A percentile compares a stretch with the other conserved stretches of the same genome.
These are phyloP conservation scores for Boeremia lycopersici DNA, from an alignment of 2,329 filamentous ascomycete genomes.

Conservation along the genomic window DNA sequence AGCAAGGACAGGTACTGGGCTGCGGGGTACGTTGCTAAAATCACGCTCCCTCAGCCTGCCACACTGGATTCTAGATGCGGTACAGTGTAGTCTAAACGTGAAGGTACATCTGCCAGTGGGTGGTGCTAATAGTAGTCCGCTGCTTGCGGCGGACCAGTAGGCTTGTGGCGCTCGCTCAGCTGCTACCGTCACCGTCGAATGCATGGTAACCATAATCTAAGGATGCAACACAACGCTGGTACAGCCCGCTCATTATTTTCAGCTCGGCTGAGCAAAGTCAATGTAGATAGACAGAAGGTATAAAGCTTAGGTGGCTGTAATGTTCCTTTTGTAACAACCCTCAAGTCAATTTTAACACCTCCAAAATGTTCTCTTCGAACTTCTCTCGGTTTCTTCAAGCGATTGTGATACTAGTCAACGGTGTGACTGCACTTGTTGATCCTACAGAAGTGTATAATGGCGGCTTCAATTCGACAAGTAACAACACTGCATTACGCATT, in stretches of 20 bases:
- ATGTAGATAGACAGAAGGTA: background rate
- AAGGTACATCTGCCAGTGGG: background rate
- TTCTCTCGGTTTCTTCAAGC: background rate
- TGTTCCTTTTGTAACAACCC: background rate
- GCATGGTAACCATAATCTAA: background rate
- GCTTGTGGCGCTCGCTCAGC: constrained; percentile 6
- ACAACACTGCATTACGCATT: constrained; percentile 32
- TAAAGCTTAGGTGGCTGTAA: background rate
- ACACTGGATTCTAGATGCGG: no score
- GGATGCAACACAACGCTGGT: background rate
- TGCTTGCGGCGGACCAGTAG: background rate
- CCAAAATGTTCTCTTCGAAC: background rate
- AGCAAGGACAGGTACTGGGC: no score
- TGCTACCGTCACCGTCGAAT: background rate
- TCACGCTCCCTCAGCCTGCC: no score
- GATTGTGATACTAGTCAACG: background rate
- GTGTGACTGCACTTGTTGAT: constrained; percentile 17
- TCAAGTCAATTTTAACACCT: background rate
- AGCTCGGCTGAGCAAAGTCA: background rate
- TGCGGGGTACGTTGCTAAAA: no score
- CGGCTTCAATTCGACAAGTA: constrained; percentile 13
- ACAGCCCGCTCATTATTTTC: background rate
- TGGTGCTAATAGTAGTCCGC: background rate
- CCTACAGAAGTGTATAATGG: constrained; percentile 31
- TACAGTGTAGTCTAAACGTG: background rate